A percentile compares a stretch with the other conserved stretches of the same genome.
phyloP scores from a whole-genome alignment of 176 grass and related monocot species.

The Juncus inflexus region DNA sequence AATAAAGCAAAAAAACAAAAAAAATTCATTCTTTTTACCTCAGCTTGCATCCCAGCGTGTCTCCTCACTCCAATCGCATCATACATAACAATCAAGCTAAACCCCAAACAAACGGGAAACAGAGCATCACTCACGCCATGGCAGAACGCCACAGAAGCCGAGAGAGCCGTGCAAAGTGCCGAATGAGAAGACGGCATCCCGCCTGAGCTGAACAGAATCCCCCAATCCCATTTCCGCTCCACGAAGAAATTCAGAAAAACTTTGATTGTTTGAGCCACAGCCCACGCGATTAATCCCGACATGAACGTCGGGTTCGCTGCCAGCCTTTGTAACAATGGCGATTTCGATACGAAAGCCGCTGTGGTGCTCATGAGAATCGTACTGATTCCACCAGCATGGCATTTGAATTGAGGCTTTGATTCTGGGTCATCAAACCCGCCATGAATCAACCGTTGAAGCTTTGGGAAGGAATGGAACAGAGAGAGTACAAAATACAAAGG shows the following conservation, averaged over 20 bases:
- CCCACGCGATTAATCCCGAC: constrained; percentile 79
- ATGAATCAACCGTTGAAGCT: constrained; percentile 33
- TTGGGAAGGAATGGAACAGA: constrained; percentile 29
- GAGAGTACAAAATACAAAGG: constrained; percentile 21
- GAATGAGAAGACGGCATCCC: constrained; percentile 98
- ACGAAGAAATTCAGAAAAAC: constrained; percentile 74
- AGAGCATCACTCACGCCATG: constrained; percentile 79
- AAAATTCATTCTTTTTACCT: constrained; percentile 46
- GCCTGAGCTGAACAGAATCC: constrained; percentile 81
- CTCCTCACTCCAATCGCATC: constrained; percentile 90
- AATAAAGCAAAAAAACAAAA: not conserved
- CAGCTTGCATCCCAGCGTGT: constrained; percentile 93
- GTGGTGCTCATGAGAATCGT: constrained; percentile 94
- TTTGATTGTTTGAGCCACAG: constrained; percentile 70
- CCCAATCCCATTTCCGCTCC: constrained; percentile 71
- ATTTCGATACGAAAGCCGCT: constrained; percentile 65
- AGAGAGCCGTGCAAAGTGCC: constrained; percentile 84
- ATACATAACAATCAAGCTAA: constrained; percentile 92
- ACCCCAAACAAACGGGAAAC: constrained; percentile 91
- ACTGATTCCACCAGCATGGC: constrained; percentile 46
- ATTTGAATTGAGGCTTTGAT: constrained; percentile 5
- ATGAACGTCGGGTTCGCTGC: constrained; percentile 87
- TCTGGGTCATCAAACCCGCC: constrained; percentile 46
- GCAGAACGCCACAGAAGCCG: constrained; percentile 80
- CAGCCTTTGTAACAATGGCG: constrained; percentile 57